Base-by-base conservation (phyloP, 2,329 filamentous ascomycete species). In the Cytospora chrysosperma region DNA sequence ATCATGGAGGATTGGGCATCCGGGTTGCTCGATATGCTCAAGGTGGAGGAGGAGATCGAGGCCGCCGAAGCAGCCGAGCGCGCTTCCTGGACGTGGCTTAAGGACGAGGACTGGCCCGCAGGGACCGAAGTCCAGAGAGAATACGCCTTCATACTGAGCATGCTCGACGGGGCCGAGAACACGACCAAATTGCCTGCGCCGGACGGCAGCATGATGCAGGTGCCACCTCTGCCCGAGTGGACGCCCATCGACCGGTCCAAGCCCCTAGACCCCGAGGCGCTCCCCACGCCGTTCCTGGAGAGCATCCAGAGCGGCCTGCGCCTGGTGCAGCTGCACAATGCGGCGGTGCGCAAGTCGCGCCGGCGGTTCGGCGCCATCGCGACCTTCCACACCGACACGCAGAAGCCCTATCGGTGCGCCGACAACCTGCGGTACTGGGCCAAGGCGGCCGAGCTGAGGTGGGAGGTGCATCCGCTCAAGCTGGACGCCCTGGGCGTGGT, bases 371-470 rank as follows among this genome's bases (percentile, higher is more conserved):
- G 93, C 59, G 86, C 91, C 67, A 97, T 99, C 72, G 92, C 92
- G 63, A 85, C 85, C 12, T 97, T 90, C 75, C 95, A 98, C 75
- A 88, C 88, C n/a, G 93, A 99, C 75, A 94, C 95, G 12, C 88
- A 87, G 65, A 98, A 98, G 77, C 95, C 95, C 0, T 99, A 99
- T 75, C 89, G 95, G 56, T 89, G 89, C 67, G 92, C 93, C 3
- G 95, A 99, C 70, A 99, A 99, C 74, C 82, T 99, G 66, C 87
- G 93, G 49, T 99, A 90, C 80, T 99, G 95, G 94, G 85, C 91
- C 76, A 99, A 99, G 79, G 95, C 94, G 1, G 93, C 93, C 9
- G 93, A 99, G 78, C 82, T 98, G 64, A 87, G 95, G 61, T 99
- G 94, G 88, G 95, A 98, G 76, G 85, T 93, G 47, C 85, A 90